Evolutionary conservation across 331 rosid genomes (phyloP).

Genomic region (Erythrophleum ivorense): DNA sequence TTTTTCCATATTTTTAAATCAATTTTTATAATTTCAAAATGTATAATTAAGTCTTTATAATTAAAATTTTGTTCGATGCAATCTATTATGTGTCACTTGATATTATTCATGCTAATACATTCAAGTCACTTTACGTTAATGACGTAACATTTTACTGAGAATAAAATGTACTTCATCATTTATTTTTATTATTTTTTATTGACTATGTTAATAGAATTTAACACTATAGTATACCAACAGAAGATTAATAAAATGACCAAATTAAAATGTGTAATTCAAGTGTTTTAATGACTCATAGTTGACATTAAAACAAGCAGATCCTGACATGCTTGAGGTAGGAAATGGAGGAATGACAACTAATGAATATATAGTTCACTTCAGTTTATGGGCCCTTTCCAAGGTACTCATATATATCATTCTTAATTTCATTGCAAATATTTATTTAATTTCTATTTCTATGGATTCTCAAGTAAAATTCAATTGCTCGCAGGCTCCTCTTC

Average conservation of each 20-base stretch:
- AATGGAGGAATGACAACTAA: conserved; percentile 86
- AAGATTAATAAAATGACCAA: no score
- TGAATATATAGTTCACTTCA: conserved; percentile 90
- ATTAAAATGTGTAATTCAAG: not conserved
- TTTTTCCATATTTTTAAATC: not conserved
- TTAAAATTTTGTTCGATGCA: no score
- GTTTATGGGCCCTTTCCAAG: conserved; percentile 93
- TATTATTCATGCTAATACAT: no score
- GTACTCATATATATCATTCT: conserved; percentile 42
- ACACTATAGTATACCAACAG: no score
- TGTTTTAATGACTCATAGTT: not conserved
- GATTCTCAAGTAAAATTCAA: conserved; percentile 18
- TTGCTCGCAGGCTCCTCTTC: conserved; percentile 87
- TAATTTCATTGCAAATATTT: not conserved
- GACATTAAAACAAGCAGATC: conserved; percentile 58
- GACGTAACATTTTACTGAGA: no score
- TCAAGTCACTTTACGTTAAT: no score
- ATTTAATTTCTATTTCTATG: not conserved
- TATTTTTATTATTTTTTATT: no score
- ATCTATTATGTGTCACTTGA: no score
- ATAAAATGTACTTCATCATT: no score
- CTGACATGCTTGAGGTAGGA: conserved; percentile 98
- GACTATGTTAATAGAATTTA: no score
- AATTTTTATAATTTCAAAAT: not conserved
- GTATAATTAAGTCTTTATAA: no score